Base-by-base conservation (phyloP, 1,139 yeast species). In the Hemisphaericaspora xylofermentans region DNA sequence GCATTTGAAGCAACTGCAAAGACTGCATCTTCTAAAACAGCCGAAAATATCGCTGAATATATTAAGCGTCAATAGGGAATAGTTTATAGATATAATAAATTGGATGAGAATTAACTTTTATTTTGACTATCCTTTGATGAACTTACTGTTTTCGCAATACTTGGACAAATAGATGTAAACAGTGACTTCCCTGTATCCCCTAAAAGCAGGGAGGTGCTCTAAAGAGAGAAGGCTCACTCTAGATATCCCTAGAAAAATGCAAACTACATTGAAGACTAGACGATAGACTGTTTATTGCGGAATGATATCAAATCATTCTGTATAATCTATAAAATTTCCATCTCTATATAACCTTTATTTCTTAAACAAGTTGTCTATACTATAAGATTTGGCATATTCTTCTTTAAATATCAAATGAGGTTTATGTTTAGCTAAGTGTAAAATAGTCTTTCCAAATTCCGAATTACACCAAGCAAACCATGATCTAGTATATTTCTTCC, bases 391-490 rank as follows among this genome's bases (percentile, higher is more conserved):
- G 9, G 44, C 19, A 2, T 56, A 48, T 44, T 69, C 70, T 2
- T 66, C 60, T 39, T 75, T 77, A 56, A 85, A 83, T 13, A 88
- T 75, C 50, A 88, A 64, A 54, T 85, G 79, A 0, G 95, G 95
- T 56, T 84, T 87, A 35, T 86, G 66, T 43, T 74, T 66, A 0
- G 95, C 93, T 49, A 88, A 66, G 54, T 88, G 82, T 38, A 88
- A 58, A 8, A 88, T 82, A 0, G 95, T 84, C 59, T 84, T 86
- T 9, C 93, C 96, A 63, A 88, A 88, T 60, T 88, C 96, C 1
- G 95, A 82, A 57, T 88, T 89, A 53, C 95, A 88, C 96, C 96
- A 89, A 3, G 96, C 86, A 65, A 89, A 89, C 96, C 96, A 88
- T 2, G 91, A 76, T 44, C 95, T 67, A 0, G 95, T 84, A 54